Evolutionary conservation across 148 eudicot genomes (phyloP).

Genomic region (Camellia lanceoleosa): DNA sequence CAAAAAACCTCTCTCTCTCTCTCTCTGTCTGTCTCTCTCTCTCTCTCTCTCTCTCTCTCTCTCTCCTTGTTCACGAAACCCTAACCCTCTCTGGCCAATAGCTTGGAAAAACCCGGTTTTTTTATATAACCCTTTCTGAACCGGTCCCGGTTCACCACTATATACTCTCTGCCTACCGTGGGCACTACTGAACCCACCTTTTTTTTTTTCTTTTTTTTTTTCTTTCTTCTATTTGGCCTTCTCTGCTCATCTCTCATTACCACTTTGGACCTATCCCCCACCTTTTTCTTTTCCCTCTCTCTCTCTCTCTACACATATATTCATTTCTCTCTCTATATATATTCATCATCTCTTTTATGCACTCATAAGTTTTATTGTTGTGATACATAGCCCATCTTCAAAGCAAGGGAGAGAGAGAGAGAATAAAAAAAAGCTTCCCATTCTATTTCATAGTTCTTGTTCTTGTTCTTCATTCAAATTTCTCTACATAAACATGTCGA

Average conservation of each 20-base stretch:
- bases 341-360: neutral
- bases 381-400: constrained; percentile 13
- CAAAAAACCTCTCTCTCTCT: neutral
- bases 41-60: too few species aligned
- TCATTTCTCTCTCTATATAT: constrained; percentile 3
- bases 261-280: constrained; percentile 28
- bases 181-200: constrained; percentile 14
- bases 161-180: constrained; percentile 14
- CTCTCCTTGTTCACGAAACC: neutral
- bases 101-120: neutral
- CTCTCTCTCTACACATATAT: neutral
- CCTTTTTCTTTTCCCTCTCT: constrained; percentile 11
- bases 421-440: neutral
- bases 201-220: neutral
- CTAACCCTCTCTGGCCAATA: neutral
- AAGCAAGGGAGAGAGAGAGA: neutral
- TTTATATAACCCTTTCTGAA: neutral
- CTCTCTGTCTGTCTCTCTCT: too few species aligned
- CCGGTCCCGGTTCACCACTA: constrained; percentile 20
- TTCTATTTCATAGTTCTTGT: neutral
- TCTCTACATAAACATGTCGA: constrained; percentile 30
- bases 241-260: constrained; percentile 17
- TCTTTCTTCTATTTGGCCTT: constrained; percentile 16
- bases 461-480: neutral
- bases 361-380: neutral